Conservation (phyloP, 2,329 filamentous ascomycete genomes). For the Colletotrichum sp. region DNA sequence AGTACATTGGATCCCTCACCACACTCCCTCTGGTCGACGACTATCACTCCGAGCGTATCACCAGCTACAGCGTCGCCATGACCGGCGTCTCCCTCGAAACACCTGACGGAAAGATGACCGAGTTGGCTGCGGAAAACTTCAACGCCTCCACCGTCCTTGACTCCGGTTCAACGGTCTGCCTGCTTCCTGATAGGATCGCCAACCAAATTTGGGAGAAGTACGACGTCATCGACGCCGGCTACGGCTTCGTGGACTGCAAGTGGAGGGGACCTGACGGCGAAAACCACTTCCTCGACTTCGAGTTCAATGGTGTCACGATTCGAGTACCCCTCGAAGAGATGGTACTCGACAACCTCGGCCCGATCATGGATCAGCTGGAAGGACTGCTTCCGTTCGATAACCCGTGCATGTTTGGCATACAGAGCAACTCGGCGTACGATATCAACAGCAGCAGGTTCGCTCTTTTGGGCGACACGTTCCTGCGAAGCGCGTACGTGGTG, state of each 20-base stretch:
- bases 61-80: slow-evolving; percentile 44
- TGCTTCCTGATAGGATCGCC: slow-evolving; percentile 63
- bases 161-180: slow-evolving; percentile 70
- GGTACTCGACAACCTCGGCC: slow-evolving; percentile 44
- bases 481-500: slow-evolving; percentile 76
- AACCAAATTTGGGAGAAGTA: slow-evolving; percentile 61
- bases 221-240: slow-evolving; percentile 54
- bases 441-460: slow-evolving; percentile 60
- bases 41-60: slow-evolving; percentile 39
- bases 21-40: slow-evolving; percentile 59
- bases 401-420: slow-evolving; percentile 60
- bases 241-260: slow-evolving; percentile 66
- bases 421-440: slow-evolving; percentile 65
- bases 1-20: slow-evolving; percentile 65
- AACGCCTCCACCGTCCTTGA: slow-evolving; percentile 67
- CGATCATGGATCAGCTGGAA: slow-evolving; percentile 40
- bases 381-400: slow-evolving; percentile 41
- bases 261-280: slow-evolving; percentile 36
- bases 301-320: slow-evolving; percentile 47
- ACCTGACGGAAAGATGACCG: slow-evolving; percentile 26
- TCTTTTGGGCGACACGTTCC: slow-evolving; percentile 72
- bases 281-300: slow-evolving; percentile 42
- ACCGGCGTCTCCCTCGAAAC: slow-evolving; percentile 36
- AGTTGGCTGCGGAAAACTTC: slow-evolving; percentile 36
- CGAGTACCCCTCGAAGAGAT: slow-evolving; percentile 63